Evolutionary conservation across 1,139 yeast genomes (phyloP).

Genomic region (Protomyces gravidus): DNA sequence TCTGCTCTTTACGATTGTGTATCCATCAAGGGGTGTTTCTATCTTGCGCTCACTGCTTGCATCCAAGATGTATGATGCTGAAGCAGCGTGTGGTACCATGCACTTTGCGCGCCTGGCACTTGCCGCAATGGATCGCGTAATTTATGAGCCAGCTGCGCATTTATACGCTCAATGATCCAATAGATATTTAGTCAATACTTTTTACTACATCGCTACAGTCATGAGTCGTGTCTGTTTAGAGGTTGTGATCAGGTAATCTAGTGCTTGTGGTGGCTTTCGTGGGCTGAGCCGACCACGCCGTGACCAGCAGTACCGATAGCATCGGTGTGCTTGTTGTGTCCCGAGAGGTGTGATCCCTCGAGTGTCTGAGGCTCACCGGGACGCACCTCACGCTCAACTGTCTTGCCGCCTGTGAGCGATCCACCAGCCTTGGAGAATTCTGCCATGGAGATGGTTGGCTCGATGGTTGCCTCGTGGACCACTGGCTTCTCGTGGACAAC

Average conservation of each 20-base stretch:
- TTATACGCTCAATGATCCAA: neutral
- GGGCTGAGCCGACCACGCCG: too few relatives aligned
- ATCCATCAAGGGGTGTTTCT: neutral
- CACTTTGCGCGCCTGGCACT: neutral
- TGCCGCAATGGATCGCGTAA: neutral
- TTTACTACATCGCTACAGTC: too few relatives aligned
- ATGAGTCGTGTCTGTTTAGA: too few relatives aligned
- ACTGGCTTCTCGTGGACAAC: constrained; percentile 28
- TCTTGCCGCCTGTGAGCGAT: constrained; percentile 23
- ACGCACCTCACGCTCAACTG: constrained; percentile 24
- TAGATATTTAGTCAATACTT: too few relatives aligned
- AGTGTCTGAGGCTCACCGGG: constrained; percentile 27
- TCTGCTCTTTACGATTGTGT: neutral
- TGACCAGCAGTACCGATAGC: constrained; percentile 16
- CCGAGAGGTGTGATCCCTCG: constrained; percentile 22
- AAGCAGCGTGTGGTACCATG: neutral
- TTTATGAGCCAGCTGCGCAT: neutral
- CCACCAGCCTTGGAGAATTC: constrained; percentile 25
- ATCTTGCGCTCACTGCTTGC: neutral
- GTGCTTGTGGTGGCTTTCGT: too few relatives aligned
- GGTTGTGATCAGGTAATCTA: too few relatives aligned
- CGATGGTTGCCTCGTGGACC: constrained; percentile 27
- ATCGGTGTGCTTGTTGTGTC: constrained; percentile 21
- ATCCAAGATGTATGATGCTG: neutral
- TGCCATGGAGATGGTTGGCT: constrained; percentile 27